These are phyloP conservation scores for Wickerhamomyces xylosicus DNA, from an alignment of 805 yeast species.

Conservation along the genomic window DNA sequence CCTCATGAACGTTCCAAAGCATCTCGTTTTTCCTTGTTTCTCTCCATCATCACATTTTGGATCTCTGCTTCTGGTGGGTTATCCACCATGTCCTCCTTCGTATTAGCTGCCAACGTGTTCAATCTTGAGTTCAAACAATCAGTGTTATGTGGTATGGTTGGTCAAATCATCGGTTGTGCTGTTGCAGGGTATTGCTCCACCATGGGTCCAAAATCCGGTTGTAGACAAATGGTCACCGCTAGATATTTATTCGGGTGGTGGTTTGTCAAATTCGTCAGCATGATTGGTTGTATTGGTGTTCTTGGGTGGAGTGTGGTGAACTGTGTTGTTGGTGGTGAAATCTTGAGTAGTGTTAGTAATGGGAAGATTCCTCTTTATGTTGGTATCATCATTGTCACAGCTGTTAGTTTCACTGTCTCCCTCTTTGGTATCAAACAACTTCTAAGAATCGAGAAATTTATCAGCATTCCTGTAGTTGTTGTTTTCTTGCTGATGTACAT, in stretches of 20 bases:
- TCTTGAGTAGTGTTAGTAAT: constrained; percentile 53
- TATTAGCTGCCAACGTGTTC: constrained; percentile 64
- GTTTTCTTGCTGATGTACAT: constrained; percentile 63
- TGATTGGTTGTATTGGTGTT: constrained; percentile 65
- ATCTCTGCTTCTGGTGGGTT: constrained; percentile 77
- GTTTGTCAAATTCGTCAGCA: constrained; percentile 66
- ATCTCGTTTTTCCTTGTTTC: constrained; percentile 19
- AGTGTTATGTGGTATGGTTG: constrained; percentile 50
- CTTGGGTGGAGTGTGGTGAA: constrained; percentile 95
- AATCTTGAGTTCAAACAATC: constrained; percentile 60
- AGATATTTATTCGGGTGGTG: constrained; percentile 80
- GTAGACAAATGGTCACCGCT: constrained; percentile 81
- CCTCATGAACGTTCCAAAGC: constrained; percentile 52
- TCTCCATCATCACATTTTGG: constrained; percentile 67
- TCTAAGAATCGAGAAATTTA: constrained; percentile 52
- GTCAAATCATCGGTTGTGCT: constrained; percentile 57
- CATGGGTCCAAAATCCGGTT: constrained; percentile 87
- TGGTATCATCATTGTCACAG: constrained; percentile 65
- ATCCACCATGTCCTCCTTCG: constrained; percentile 81
- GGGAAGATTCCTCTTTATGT: constrained; percentile 59
- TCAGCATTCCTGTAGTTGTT: constrained; percentile 60
- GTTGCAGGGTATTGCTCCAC: constrained; percentile 76
- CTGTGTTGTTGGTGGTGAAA: constrained; percentile 82
- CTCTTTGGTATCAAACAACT: constrained; percentile 72
- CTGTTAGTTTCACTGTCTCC: constrained; percentile 54